Conservation (phyloP, 2,329 filamentous ascomycete species). For the Fusarium pseudoanthophilum region DNA sequence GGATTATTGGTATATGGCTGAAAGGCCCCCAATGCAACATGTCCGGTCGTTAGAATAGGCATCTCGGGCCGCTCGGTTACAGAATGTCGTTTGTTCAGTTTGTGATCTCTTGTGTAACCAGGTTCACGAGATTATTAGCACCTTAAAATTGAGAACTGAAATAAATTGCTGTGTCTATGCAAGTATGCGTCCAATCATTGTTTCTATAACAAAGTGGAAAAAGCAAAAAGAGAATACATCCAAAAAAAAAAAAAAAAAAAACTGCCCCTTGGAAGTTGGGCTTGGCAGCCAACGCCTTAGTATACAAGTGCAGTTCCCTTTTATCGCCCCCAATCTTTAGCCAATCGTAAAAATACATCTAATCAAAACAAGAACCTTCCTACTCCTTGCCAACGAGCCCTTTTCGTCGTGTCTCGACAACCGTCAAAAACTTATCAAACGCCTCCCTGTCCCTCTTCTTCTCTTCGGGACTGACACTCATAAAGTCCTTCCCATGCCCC, state of each 20-base stretch:
- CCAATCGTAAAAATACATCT: background rate
- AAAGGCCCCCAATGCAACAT: background rate
- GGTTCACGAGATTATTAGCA: background rate
- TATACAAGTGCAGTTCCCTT: background rate
- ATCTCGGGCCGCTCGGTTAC: background rate
- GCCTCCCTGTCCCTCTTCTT: background rate
- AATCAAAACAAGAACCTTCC: too few species aligned
- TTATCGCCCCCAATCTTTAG: too few species aligned
- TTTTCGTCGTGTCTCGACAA: background rate
- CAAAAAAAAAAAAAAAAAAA: background rate
- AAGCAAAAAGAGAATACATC: background rate
- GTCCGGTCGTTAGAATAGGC: too few species aligned
- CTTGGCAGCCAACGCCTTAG: too few species aligned
- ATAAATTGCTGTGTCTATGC: too few species aligned
- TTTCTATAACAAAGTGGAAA: too few species aligned
- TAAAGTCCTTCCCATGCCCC: background rate
- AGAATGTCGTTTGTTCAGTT: background rate
- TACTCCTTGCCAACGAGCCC: background rate
- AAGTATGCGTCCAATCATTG: too few species aligned
- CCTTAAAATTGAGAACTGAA: background rate
- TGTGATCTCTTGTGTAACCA: background rate
- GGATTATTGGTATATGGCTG: background rate
- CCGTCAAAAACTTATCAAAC: background rate
- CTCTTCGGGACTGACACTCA: background rate
- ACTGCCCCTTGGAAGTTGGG: too few species aligned